phyloP scores from a whole-genome alignment of 192 early-diverging fungal species.

The Gigaspora rosea region DNA sequence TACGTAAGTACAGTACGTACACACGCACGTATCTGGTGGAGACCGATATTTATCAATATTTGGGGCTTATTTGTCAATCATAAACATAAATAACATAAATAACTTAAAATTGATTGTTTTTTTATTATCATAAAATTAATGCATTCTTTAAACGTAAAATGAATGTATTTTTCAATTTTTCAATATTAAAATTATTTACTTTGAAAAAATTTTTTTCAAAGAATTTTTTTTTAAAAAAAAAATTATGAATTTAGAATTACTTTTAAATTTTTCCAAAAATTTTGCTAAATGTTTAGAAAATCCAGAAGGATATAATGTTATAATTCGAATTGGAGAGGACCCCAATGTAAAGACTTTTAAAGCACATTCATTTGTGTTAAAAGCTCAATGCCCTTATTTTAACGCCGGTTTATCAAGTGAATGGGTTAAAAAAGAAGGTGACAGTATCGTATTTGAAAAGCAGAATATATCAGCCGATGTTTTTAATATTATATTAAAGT shows the following conservation, averaged over 20 bases:
- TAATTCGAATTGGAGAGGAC: not conserved
- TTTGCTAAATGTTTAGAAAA: not conserved
- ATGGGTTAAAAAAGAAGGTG: conserved; percentile 17
- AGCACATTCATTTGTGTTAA: conserved; percentile 16
- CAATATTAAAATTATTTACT: no score
- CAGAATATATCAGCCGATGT: conserved; percentile 15
- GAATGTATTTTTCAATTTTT: no score
- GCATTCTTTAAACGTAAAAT: no score
- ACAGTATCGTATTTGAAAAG: conserved; percentile 10
- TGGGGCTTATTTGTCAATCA: no score
- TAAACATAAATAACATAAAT: no score
- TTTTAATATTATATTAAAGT: conserved; percentile 16
- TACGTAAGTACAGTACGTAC: no score
- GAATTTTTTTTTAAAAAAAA: no score
- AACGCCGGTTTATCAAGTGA: conserved; percentile 1
- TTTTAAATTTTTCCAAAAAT: not conserved
- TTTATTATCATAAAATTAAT: no score
- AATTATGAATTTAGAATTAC: not conserved
- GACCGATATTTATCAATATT: no score
- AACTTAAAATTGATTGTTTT: no score
- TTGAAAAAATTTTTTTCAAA: no score
- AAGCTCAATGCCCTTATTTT: conserved; percentile 20
- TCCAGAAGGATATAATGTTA: not conserved
- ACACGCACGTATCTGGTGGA: no score
- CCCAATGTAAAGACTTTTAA: not conserved